A percentile compares a stretch with the other conserved stretches of the same genome.
These are phyloP conservation scores for Hansfordia pulvinata DNA, from an alignment of 2,329 filamentous ascomycete species.

Conservation along the genomic window DNA sequence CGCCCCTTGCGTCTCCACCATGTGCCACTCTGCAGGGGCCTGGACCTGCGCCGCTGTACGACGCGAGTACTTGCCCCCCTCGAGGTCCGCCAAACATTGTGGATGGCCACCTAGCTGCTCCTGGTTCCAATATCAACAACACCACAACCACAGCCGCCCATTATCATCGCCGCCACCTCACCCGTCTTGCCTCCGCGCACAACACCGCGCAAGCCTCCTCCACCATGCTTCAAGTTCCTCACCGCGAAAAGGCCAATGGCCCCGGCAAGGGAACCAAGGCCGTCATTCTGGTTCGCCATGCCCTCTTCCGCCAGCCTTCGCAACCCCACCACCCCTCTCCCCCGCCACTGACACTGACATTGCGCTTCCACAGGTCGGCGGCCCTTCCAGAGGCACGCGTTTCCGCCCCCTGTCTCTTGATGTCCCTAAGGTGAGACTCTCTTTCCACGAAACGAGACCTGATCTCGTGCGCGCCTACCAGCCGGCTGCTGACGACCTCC, in stretches of 20 bases:
- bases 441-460: conserved; percentile 4
- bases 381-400: conserved; percentile 86
- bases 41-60: too few species aligned
- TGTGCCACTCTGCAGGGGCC: too few species aligned
- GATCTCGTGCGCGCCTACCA: conserved; percentile 6
- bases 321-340: conserved; percentile 8
- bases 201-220: too few species aligned
- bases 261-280: conserved; percentile 65
- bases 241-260: conserved; percentile 35
- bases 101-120: too few species aligned
- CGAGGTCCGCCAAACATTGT: too few species aligned
- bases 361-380: conserved; percentile 57
- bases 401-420: conserved; percentile 93
- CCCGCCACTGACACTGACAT: conserved; percentile 14
- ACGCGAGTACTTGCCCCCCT: too few species aligned
- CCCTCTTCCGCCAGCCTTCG: conserved; percentile 4
- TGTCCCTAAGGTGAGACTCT: conserved; percentile 65
- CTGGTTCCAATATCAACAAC: too few species aligned
- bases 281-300: conserved; percentile 66
- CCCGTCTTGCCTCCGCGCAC: too few species aligned
- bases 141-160: too few species aligned
- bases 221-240: conserved; percentile 34
- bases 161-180: too few species aligned
- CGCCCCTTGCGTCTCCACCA: too few species aligned
- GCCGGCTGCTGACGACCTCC: too few species aligned